Base-by-base conservation (phyloP, 495 filamentous ascomycete species). In the Geopyxis carbonaria region DNA sequence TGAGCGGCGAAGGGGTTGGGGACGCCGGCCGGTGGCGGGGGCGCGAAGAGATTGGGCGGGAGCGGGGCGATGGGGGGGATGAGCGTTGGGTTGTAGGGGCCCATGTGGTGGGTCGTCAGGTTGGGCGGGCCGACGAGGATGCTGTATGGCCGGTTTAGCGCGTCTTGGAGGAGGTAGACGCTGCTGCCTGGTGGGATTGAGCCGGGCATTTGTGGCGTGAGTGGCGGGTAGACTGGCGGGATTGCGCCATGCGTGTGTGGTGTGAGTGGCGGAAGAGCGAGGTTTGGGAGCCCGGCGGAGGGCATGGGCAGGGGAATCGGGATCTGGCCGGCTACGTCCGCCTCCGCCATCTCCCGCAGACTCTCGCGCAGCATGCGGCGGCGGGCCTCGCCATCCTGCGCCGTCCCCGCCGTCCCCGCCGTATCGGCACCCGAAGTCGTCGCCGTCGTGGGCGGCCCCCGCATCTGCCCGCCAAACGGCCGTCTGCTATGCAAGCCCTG, bases 91-190 rank as follows among this genome's bases (percentile, higher is more conserved):
- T 13, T 28, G 25, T 7, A 28, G 13, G 7, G 25, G 25, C 25
- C 7, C 7, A 13, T 13, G 25, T 13, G 25, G 13, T 2, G 20
- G 7, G 20, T 19, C 2, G 31, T 10, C 11, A 18, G 31, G 6
- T 34, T 34, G 11, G 11, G 48, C 14, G 50, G 50, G 9, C 50
- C 50, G 24, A 53, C 15, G 7, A 53, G 50, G 5, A 53, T 34
- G 19, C 39, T 38, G 1, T 45, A 43, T 4, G 50, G 50, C 18
- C 36, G 34, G 11, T 48, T 48, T 6, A 40, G 41, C 23, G 34
- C 29, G 15, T 53, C 50, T 44, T 53, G 50, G 18, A 53, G 50
- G 4, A 53, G 31, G 19, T 53, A 53, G 16, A 53, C 42, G 23
- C 43, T 8, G 18, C 35, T 47, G 20, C 43, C 39, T 3, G 38